Base-by-base conservation (phyloP, 192 early-diverging fungal species). In the Radiomyces spectabilis region DNA sequence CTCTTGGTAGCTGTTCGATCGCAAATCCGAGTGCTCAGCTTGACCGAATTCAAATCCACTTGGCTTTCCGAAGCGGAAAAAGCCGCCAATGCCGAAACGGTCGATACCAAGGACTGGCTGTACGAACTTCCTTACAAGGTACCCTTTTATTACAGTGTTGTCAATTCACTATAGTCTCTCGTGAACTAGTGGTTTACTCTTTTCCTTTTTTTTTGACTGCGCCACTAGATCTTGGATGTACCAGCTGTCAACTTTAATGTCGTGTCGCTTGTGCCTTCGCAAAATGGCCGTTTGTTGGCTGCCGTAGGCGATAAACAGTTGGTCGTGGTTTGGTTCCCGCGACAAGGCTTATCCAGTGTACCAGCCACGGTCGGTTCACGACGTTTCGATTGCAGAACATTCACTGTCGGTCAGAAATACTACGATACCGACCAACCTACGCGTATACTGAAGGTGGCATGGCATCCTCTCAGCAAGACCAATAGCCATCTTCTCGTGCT, bases 381-480 rank as follows among this genome's bases (percentile, higher is more conserved):
- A 10, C n/a, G 24, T 15, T 6, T 53, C 6, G n/a, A 37, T 19
- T 64, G 65, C 44, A 53, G 58, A 15, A 51, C 53, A 18, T 54
- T 69, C 2, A 35, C 32, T 25, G 31, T 73, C 42, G 71, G 71
- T 25, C 16, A 12, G 12, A 53, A 41, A n/a, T n/a, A n/a, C 35
- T 46, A 61, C 41, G 57, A 57, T 35, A n/a, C 32, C 19, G 16
- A 15, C 4, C 38, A 45, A 7, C 52, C 69, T 16, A 69, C 70
- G 37, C 73, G 75, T 4, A 70, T 86, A 4, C 68, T 75, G 5
- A 86, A 92, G 51, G 80, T 82, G 8, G 72, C 73, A 25, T 94
- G 92, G 92, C 92, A 92, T 42, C 83, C 87, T 19, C 65, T 92
- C 53, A 87, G 85, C 43, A 74, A 83, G 26, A 71, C 49, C n/a